These are phyloP conservation scores for Boletus subcaerulescens DNA, from an alignment of 768 basidiomycete genomes.

Conservation along the genomic window DNA sequence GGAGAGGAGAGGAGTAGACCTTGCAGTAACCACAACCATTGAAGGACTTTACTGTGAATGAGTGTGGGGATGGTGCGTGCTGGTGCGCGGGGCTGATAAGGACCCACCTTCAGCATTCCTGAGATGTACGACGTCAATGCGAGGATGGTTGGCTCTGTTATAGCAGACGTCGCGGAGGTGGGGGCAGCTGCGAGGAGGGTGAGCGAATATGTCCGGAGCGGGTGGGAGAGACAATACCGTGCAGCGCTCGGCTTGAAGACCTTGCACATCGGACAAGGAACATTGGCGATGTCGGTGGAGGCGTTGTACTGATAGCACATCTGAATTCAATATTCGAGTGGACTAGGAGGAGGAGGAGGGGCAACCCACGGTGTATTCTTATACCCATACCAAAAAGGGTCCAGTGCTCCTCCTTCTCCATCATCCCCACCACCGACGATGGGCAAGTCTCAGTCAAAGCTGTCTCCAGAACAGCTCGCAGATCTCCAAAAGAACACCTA, in stretches of 20 bases:
- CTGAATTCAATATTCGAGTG: slow-evolving; percentile 19
- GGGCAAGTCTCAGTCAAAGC: slow-evolving; percentile 97
- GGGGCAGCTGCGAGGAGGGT: slow-evolving; percentile 55
- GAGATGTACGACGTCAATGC: slow-evolving; percentile 72
- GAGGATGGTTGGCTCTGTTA: slow-evolving; percentile 71
- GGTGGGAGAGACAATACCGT: slow-evolving; percentile 41
- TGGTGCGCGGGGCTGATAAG: slow-evolving; percentile 1
- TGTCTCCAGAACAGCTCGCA: slow-evolving; percentile 88
- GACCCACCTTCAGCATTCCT: slow-evolving; percentile 83
- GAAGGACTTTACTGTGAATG: slow-evolving; percentile 64
- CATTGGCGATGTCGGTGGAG: slow-evolving; percentile 59
- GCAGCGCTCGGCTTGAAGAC: slow-evolving; percentile 62
- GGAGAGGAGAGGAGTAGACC: slow-evolving; percentile 39
- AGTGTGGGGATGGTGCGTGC: slow-evolving; percentile 11
- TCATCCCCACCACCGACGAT: slow-evolving; percentile 47
- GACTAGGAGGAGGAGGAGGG: slow-evolving; percentile 13
- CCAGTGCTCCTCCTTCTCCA: slow-evolving; percentile 3
- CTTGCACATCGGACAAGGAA: slow-evolving; percentile 81
- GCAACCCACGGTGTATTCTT: slow-evolving; percentile 24
- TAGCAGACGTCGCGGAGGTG: slow-evolving; percentile 73
- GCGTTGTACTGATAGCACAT: slow-evolving; percentile 79
- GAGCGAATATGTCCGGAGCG: slow-evolving; percentile 15
- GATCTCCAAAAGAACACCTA: slow-evolving; percentile 98
- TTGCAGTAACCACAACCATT: slow-evolving; percentile 91
- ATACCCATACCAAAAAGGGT: slow-evolving; percentile 34